These are phyloP conservation scores for Iberis pinnata DNA, from an alignment of 345 rosid genomes.

Conservation along the genomic window DNA sequence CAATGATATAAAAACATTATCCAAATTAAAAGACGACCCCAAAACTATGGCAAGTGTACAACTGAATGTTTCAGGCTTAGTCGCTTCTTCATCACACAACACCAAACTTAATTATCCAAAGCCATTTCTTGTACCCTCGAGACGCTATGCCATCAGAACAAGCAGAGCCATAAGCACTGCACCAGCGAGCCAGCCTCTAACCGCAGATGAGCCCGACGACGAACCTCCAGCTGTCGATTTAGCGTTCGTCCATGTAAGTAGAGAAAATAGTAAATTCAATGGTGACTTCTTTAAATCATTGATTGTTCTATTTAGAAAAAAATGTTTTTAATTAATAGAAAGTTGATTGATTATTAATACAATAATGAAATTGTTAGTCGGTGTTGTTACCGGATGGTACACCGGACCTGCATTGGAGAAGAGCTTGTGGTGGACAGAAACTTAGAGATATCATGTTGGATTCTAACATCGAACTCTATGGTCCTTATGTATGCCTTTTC, in stretches of 20 bases:
- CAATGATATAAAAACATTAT: constrained; percentile 18
- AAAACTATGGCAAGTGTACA: constrained; percentile 52
- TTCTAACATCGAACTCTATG: constrained; percentile 67
- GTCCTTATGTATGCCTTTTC: constrained; percentile 64
- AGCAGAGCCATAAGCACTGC: constrained; percentile 46
- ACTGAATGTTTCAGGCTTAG: constrained; percentile 40
- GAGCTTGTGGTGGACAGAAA: constrained; percentile 69
- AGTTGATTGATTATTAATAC: neutral
- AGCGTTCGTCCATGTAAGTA: constrained; percentile 81
- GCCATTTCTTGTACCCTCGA: constrained; percentile 22
- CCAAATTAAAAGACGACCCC: constrained; percentile 1
- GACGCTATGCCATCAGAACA: constrained; percentile 24
- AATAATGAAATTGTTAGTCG: constrained; percentile 38
- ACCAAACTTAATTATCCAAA: constrained; percentile 18
- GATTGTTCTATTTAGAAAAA: neutral
- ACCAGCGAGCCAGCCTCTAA: constrained; percentile 33
- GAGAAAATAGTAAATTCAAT: neutral
- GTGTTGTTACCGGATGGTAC: constrained; percentile 84
- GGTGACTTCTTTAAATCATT: neutral
- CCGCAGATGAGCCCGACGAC: constrained; percentile 28
- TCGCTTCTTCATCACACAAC: constrained; percentile 38
- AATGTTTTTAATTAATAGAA: neutral
- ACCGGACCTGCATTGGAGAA: constrained; percentile 73
- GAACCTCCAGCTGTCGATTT: constrained; percentile 58
- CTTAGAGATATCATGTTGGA: constrained; percentile 92